Percentiles rank a stretch among this genome's conserved stretches.
phyloP scores from a whole-genome alignment of 148 eudicot genomes.

The Chenopodium berlandieri region DNA sequence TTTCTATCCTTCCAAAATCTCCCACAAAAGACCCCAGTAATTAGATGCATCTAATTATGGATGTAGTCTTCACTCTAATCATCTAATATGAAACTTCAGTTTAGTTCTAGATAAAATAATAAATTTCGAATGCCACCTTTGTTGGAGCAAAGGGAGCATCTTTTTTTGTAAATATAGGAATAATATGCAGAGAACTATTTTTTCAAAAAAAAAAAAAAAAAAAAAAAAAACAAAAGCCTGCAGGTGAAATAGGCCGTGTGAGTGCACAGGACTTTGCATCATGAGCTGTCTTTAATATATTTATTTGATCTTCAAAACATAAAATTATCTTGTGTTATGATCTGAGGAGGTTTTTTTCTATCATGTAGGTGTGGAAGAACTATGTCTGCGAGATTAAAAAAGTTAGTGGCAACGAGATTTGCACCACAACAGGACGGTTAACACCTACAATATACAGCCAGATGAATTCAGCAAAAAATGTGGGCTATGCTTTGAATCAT shows the following conservation, averaged over 20 bases:
- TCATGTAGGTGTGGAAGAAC: conserved; percentile 43
- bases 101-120: neutral
- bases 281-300: neutral
- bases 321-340: neutral
- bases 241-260: too few species aligned
- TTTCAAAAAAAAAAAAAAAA: too few species aligned
- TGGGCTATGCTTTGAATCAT: conserved; percentile 59
- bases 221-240: too few species aligned
- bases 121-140: too few species aligned
- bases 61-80: too few species aligned
- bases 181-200: too few species aligned
- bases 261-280: too few species aligned
- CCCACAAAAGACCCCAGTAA: too few species aligned
- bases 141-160: too few species aligned
- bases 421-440: conserved; percentile 66
- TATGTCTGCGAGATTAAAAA: conserved; percentile 36
- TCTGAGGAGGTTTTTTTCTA: neutral
- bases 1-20: neutral
- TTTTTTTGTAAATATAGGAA: too few species aligned
- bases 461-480: conserved; percentile 47
- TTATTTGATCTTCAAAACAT: neutral
- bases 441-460: conserved; percentile 59
- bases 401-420: conserved; percentile 30
- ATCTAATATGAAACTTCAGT: neutral
- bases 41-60: too few species aligned